Conservation (phyloP, 257 asterid genomes). For the Solanum pinnatisectum region DNA sequence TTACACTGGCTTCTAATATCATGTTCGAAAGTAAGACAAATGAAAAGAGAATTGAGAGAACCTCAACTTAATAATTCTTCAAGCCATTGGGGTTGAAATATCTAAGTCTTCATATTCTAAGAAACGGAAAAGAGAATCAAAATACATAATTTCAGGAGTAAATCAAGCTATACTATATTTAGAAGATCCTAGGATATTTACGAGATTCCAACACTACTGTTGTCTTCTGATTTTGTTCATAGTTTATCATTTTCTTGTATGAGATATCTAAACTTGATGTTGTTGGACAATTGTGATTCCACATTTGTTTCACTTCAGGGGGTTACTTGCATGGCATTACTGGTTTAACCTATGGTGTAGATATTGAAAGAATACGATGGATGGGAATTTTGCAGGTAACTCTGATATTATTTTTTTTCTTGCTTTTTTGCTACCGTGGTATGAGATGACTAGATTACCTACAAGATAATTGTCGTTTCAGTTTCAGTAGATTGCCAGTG, state of each 20-base stretch:
- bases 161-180: neutral
- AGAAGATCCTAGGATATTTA: neutral
- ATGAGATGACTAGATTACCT: neutral
- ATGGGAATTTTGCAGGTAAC: conserved; percentile 85
- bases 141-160: neutral
- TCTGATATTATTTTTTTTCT: neutral
- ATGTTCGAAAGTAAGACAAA: neutral
- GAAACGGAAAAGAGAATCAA: neutral
- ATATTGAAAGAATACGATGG: conserved; percentile 53
- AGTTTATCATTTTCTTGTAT: neutral
- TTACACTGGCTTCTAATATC: neutral
- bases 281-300: conserved; percentile 3
- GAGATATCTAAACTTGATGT: conserved; percentile 2
- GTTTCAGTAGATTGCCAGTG: neutral
- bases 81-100: neutral
- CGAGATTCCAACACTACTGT: neutral
- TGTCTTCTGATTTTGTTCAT: neutral
- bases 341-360: conserved; percentile 83
- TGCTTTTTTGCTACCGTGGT: neutral
- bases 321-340: conserved; percentile 82
- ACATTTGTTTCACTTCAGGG: conserved; percentile 41
- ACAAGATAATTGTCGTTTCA: neutral
- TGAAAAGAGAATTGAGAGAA: neutral
- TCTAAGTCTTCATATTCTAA: neutral
- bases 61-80: neutral